These are phyloP conservation scores for Cyclotella kingstonii DNA, from an alignment of 108 stramenopile genomes.

Conservation along the genomic window DNA sequence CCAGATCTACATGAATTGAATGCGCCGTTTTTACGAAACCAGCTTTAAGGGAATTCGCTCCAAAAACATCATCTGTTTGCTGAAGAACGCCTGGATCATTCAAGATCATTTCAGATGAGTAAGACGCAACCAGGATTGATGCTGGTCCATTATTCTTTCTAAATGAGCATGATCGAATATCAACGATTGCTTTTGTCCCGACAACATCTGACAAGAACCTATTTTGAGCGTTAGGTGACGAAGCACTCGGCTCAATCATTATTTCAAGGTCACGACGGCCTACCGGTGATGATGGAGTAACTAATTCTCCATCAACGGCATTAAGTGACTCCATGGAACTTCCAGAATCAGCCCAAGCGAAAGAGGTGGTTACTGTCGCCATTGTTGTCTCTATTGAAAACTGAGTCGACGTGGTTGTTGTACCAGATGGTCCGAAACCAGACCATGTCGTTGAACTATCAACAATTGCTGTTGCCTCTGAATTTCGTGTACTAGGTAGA, in stretches of 20 bases:
- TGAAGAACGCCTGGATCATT: slow-evolving; percentile 12
- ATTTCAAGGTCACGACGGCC: too few species aligned
- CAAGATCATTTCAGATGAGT: not conserved
- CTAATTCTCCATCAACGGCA: too few species aligned
- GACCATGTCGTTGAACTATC: slow-evolving; percentile 5
- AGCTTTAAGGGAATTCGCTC: not conserved
- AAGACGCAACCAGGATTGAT: slow-evolving; percentile 18
- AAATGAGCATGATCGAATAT: not conserved
- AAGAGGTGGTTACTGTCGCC: not conserved
- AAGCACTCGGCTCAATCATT: not conserved
- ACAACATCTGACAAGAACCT: not conserved
- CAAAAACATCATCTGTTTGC: slow-evolving; percentile 9
- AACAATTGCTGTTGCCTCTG: not conserved
- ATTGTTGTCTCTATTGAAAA: not conserved
- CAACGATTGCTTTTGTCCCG: slow-evolving; percentile 2
- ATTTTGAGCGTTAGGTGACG: not conserved
- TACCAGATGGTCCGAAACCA: not conserved
- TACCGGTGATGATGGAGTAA: too few species aligned
- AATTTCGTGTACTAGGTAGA: not conserved
- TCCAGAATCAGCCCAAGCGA: too few species aligned
- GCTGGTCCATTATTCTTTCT: slow-evolving; percentile 17
- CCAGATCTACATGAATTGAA: slow-evolving; percentile 24
- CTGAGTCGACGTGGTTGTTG: not conserved
- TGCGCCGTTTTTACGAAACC: slow-evolving; percentile 8
- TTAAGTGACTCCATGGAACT: too few species aligned